Percentiles rank a stretch among this genome's conserved stretches.
phyloP scores from a whole-genome alignment of 805 yeast genomes.

The Ascoidea asiatica region DNA sequence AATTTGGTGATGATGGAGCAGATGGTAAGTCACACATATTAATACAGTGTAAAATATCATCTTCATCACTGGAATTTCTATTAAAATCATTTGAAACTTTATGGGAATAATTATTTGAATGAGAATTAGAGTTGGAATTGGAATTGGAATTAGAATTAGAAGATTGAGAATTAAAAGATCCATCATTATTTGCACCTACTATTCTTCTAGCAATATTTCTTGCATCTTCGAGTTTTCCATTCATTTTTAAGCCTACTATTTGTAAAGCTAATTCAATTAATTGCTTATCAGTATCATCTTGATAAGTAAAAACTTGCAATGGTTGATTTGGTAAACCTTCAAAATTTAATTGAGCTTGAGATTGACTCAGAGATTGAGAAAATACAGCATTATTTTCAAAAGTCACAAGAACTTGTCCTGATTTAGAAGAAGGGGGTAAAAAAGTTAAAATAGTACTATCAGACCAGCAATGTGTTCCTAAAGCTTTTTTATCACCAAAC shows the following conservation, averaged over 20 bases:
- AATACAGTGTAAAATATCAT: conserved; percentile 29
- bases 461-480: conserved; percentile 93
- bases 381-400: conserved; percentile 33
- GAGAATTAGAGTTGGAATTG: conserved; percentile 1
- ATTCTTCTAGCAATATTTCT: conserved; percentile 85
- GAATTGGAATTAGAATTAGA: not conserved
- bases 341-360: conserved; percentile 4
- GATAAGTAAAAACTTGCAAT: conserved; percentile 67
- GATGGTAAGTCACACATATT: conserved; percentile 53
- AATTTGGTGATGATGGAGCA: conserved; percentile 36
- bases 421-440: conserved; percentile 77
- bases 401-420: conserved; percentile 90
- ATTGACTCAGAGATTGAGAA: conserved; percentile 13
- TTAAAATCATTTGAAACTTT: not conserved
- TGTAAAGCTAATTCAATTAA: conserved; percentile 90
- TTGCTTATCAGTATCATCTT: conserved; percentile 92
- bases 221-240: conserved; percentile 90
- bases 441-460: conserved; percentile 87
- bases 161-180: conserved; percentile 3
- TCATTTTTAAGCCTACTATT: conserved; percentile 94
- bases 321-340: conserved; percentile 14
- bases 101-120: not conserved
- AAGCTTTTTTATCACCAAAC: conserved; percentile 70
- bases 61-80: conserved; percentile 18
- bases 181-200: conserved; percentile 34